Base-by-base conservation (phyloP, 805 yeast genomes). In the Yamadazyma insecticola region DNA sequence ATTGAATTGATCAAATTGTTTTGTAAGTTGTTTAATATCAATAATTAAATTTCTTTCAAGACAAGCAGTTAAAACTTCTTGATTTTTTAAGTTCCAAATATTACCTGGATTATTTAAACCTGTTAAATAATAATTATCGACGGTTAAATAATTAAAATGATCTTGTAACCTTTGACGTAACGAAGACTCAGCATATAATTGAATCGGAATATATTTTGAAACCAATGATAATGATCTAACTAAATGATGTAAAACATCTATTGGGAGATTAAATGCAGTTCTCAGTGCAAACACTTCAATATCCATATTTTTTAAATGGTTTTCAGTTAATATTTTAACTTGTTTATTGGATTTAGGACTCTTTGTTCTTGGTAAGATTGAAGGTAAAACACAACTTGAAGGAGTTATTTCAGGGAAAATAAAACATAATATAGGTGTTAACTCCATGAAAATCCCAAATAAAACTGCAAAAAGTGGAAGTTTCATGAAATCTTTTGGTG, bases 381-480 rank as follows among this genome's bases (percentile, higher is more conserved):
- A 51, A 1, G 81, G 80, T 19, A 75, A 56, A 7, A 72, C 57
- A 49, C 82, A 77, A 8, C 81, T 76, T 56, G 67, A 68, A 7
- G 82, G 80, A 1, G 78, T 67, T 4, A 77, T 45, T 39, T 70
- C 72, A 0, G 84, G 84, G 29, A 75, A 47, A 4, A 60, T 48
- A 32, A 66, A 72, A 45, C 80, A 74, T 4, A 78, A 39, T 1
- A 73, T 13, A 1, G 81, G 79, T 0, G 81, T 72, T 30, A 57
- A 45, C 42, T 78, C 85, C 45, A 71, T 72, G 48, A 74, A 76
- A 2, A 74, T 40, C 16, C 70, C 27, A 28, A 70, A 57, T 5
- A 74, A 40, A 2, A 75, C 25, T 1, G 68, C 64, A 52, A 78
- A 77, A n/a, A 53, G 15, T 2, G 83, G 83, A 13, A 78, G 41